Percentiles rank a stretch among this genome's conserved stretches.
phyloP scores from a whole-genome alignment of 2,329 filamentous ascomycete genomes.

The Fusarium redolens region DNA sequence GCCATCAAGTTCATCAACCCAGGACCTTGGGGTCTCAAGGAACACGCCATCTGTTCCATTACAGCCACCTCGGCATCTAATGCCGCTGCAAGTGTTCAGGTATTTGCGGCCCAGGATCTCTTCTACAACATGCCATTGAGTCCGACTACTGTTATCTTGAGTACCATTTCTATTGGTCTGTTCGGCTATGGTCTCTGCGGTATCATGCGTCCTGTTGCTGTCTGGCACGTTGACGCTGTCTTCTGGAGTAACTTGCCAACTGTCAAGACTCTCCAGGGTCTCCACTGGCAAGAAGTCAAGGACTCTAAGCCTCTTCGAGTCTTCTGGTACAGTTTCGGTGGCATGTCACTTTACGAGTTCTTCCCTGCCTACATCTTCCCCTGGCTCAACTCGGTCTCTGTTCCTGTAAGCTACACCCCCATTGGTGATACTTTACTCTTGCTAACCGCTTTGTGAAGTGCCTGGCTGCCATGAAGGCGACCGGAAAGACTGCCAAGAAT shows the following conservation, averaged over 20 bases:
- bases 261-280: slow-evolving; percentile 64
- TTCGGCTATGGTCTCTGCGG: slow-evolving; percentile 67
- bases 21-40: slow-evolving; percentile 65
- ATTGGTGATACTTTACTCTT: fast-evolving
- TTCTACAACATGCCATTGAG: slow-evolving; percentile 63
- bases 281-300: slow-evolving; percentile 64
- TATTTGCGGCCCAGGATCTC: slow-evolving; percentile 62
- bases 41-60: slow-evolving; percentile 65
- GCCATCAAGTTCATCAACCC: slow-evolving; percentile 60
- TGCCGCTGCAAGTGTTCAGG: slow-evolving; percentile 53
- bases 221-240: slow-evolving; percentile 67
- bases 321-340: slow-evolving; percentile 63
- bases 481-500: slow-evolving; percentile 55
- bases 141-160: slow-evolving; percentile 59
- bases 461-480: slow-evolving; percentile 63
- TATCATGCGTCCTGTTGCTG: slow-evolving; percentile 63
- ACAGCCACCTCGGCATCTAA: slow-evolving; percentile 66
- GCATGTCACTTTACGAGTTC: slow-evolving; percentile 64
- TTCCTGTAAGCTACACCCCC: slow-evolving; percentile 49
- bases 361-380: slow-evolving; percentile 67
- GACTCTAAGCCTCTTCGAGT: slow-evolving; percentile 61
- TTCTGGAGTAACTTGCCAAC: slow-evolving; percentile 66
- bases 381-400: slow-evolving; percentile 66
- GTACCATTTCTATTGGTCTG: slow-evolving; percentile 64
- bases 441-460: slow-evolving; percentile 47